Percentiles rank a stretch among this genome's conserved stretches.
These are phyloP conservation scores for Corymbia citriodora DNA, from an alignment of 441 rosid species.

Conservation along the genomic window DNA sequence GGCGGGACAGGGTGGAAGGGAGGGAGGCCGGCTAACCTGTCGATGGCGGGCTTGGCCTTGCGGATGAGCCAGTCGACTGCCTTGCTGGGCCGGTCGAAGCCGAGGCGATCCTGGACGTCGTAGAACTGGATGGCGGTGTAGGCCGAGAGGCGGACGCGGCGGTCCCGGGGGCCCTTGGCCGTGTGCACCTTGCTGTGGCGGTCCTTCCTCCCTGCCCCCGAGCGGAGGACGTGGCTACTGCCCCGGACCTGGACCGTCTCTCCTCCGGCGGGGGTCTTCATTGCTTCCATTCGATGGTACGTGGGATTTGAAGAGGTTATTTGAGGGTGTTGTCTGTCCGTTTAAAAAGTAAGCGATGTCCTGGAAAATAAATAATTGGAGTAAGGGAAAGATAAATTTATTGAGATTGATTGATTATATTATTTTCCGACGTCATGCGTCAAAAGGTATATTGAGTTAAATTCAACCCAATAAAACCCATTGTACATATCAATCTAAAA, in stretches of 20 bases:
- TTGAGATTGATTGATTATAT: not conserved
- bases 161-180: constrained; percentile 4
- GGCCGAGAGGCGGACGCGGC: constrained; percentile 6
- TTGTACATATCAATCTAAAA: not conserved
- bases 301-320: not conserved
- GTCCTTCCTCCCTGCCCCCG: not conserved
- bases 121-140: constrained; percentile 6
- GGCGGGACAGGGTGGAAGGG: not conserved
- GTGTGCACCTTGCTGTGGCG: constrained; percentile 9
- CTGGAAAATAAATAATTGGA: not conserved
- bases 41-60: constrained; percentile 7
- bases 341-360: not conserved
- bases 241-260: constrained; percentile 1
- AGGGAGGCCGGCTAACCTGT: not conserved
- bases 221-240: not conserved
- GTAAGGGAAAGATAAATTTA: not conserved
- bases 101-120: constrained; percentile 7
- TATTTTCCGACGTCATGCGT: not conserved
- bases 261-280: not conserved
- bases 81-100: constrained; percentile 4
- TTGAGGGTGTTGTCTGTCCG: not conserved
- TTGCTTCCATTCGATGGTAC: not conserved
- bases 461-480: not conserved
- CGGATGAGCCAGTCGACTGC: constrained; percentile 8
- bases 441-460: not conserved